A percentile compares a stretch with the other conserved stretches of the same genome.
These are phyloP conservation scores for Aspergillus sclerotioniger DNA, from an alignment of 495 filamentous ascomycete genomes.

Conservation along the genomic window DNA sequence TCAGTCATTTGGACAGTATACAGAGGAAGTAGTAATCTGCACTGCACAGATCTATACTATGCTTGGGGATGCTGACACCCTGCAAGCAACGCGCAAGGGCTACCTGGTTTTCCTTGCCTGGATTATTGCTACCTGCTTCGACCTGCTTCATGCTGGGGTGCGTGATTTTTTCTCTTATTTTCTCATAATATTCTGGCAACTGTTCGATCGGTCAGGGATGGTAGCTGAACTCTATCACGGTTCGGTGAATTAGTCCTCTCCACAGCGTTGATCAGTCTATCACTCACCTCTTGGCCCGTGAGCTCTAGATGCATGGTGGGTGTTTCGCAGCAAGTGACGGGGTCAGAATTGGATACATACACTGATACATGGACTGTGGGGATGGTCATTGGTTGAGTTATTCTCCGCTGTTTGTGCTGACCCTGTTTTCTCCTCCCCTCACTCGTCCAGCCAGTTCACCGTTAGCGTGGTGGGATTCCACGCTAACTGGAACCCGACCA, in stretches of 20 bases:
- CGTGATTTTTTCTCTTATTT: neutral
- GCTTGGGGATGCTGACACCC: conserved; percentile 4
- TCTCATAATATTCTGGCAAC: too few relatives aligned
- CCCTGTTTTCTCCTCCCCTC: neutral
- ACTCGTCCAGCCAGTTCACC: neutral
- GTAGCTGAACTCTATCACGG: conserved; percentile 20
- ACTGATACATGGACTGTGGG: too few relatives aligned
- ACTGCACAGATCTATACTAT: conserved; percentile 5
- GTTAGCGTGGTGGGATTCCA: conserved; percentile 3
- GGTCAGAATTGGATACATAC: conserved; percentile 10
- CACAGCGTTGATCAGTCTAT: conserved; percentile 17
- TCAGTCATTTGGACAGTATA: neutral
- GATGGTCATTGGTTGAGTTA: neutral
- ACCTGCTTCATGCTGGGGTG: neutral
- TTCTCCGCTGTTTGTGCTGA: neutral
- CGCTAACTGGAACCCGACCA: conserved; percentile 8
- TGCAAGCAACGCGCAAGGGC: neutral
- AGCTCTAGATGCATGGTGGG: conserved; percentile 9
- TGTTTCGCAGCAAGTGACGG: conserved; percentile 8
- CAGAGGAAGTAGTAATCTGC: neutral
- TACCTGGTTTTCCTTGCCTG: conserved; percentile 7
- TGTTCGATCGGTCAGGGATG: too few relatives aligned
- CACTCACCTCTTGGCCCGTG: conserved; percentile 15
- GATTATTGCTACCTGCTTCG: neutral
- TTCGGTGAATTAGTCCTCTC: conserved; percentile 16